Evolutionary conservation across 495 filamentous ascomycete genomes (phyloP).

Genomic region (Neurospora tetrasperma): DNA sequence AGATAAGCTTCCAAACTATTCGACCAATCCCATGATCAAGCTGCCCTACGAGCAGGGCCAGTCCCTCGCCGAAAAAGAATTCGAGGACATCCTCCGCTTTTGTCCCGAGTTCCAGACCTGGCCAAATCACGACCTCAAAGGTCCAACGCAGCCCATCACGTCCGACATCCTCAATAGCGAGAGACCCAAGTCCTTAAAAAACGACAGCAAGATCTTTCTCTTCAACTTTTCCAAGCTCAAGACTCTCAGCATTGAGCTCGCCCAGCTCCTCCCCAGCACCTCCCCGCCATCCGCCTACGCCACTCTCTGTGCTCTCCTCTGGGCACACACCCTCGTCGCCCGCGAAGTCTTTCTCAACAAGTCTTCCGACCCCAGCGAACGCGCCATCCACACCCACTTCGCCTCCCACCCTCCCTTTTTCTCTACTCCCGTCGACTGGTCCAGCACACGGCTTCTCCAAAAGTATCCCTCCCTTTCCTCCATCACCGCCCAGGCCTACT

Average conservation of each 20-base stretch:
- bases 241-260: neutral
- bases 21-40: neutral
- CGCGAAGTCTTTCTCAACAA: neutral
- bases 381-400: neutral
- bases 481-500: neutral
- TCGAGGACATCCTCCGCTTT: constrained; percentile 7
- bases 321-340: neutral
- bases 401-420: neutral
- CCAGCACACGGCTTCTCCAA: neutral
- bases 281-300: neutral
- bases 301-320: neutral
- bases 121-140: constrained; percentile 13
- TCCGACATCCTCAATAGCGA: constrained; percentile 11
- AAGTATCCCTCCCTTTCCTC: neutral
- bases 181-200: constrained; percentile 9
- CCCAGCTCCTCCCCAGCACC: neutral
- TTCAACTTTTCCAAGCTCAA: constrained; percentile 12
- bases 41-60: neutral
- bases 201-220: constrained; percentile 26
- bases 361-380: neutral
- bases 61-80: constrained; percentile 15
- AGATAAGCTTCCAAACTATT: constrained; percentile 9
- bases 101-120: constrained; percentile 20
- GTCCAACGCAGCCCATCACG: constrained; percentile 17
- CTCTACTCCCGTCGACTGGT: neutral